Evolutionary conservation across 176 grass and related monocot genomes (phyloP), one percentile per base, ranked within the genome.

Genomic region (Oryza australiensis): DNA sequence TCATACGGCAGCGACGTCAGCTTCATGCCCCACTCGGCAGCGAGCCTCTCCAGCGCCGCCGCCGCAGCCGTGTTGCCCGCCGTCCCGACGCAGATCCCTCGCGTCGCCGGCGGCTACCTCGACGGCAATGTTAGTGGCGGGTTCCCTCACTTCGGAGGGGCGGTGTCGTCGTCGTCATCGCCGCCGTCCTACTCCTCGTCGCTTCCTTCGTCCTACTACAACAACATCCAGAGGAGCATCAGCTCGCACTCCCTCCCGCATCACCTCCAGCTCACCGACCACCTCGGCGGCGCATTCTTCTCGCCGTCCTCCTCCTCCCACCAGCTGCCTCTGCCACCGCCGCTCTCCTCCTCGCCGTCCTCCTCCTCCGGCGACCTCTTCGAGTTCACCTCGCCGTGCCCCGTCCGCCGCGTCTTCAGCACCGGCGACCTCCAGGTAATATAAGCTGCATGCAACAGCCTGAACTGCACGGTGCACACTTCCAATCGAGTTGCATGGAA

Each of bases 391-490:
- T 82, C 85, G 11, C 38, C 84, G 0, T 68, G 80, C 55, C 83
- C 89, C 7, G 78, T 96, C 14, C 88, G 97, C 79, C 88, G 91
- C 20, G 91, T 94, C 81, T 88, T 85, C 42, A 99, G 97, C 89
- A 88, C 93, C 16, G 97, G 93, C 51, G 93, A 99, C 46, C 91
- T 99, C 74, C 93, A 96, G 89, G 97, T 94, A 78, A 0, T 45
- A 26, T 1, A 2, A 40, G 38, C 38, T 37, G 35, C 38, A 15
- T 79, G 42, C 38, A 8, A n/a, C n/a, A n/a, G n/a, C n/a, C n/a
- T n/a, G n/a, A n/a, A n/a, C n/a, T 65, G 23, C 13, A 49, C 46
- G 3, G 15, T 30, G 20, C 32, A 23, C 20, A 37, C 41, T 13
- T 65, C 67, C 26, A 0, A 1, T 49, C 51, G 51, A 26, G 27